These are phyloP conservation scores for Dactylonectria estremocensis DNA, from an alignment of 2,329 filamentous ascomycete species.

Conservation along the genomic window DNA sequence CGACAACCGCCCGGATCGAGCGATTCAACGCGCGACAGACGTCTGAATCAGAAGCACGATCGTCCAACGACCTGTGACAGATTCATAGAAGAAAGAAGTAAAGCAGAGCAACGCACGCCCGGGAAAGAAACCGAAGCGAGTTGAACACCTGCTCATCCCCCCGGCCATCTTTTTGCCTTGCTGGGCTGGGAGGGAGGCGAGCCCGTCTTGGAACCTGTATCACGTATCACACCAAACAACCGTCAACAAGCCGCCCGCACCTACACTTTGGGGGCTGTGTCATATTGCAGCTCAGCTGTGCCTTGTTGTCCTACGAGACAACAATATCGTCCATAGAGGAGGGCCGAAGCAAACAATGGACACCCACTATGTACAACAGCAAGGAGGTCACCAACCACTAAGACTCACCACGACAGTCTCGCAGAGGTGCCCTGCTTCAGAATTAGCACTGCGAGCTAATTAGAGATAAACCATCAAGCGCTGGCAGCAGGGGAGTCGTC, in stretches of 20 bases:
- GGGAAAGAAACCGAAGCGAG: conserved; percentile 1
- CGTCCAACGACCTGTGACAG: background rate
- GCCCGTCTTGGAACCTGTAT: background rate
- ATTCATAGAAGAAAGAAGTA: too few species aligned
- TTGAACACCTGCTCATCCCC: background rate
- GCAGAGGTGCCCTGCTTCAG: too few species aligned
- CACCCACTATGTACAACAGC: too few species aligned
- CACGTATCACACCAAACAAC: background rate
- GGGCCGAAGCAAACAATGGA: background rate
- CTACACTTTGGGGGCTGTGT: too few species aligned
- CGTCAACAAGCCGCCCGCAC: background rate
- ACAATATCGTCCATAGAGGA: background rate
- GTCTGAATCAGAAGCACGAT: conserved; percentile 20
- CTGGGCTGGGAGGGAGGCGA: background rate
- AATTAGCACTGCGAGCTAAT: too few species aligned
- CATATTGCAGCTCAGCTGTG: background rate
- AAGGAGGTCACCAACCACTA: background rate
- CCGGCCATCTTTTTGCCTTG: background rate
- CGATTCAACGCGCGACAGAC: background rate
- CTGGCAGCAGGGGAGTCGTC: too few species aligned
- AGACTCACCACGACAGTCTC: background rate
- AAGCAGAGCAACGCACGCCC: background rate
- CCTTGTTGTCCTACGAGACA: background rate
- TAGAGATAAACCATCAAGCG: too few species aligned
- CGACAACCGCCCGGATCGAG: background rate